A percentile compares a stretch with the other conserved stretches of the same genome.
phyloP scores from a whole-genome alignment of 2,329 filamentous ascomycete genomes.

The Sordariomycetes sp. region DNA sequence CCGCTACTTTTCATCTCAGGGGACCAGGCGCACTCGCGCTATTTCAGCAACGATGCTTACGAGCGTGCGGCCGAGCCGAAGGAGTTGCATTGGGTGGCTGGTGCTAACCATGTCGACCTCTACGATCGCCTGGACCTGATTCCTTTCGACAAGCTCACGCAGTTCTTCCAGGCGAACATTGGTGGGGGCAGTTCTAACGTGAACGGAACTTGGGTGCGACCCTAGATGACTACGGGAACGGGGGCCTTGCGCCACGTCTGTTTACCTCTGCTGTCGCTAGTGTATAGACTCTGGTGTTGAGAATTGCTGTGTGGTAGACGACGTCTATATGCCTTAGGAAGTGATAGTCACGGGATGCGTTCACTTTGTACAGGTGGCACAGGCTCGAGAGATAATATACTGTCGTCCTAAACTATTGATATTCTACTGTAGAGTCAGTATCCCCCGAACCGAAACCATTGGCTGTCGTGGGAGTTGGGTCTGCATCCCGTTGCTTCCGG shows the following conservation, averaged over 20 bases:
- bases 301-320: conserved; percentile 4
- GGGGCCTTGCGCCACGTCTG: not conserved
- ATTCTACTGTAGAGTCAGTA: no score
- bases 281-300: not conserved
- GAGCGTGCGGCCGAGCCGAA: not conserved
- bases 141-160: not conserved
- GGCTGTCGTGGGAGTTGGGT: no score
- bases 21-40: not conserved
- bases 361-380: no score
- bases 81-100: not conserved
- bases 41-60: not conserved
- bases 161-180: not conserved
- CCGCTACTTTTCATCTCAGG: not conserved
- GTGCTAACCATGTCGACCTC: not conserved
- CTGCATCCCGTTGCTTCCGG: no score
- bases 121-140: not conserved
- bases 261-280: not conserved
- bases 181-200: not conserved
- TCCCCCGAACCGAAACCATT: no score
- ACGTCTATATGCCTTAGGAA: no score
- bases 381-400: no score
- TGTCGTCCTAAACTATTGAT: no score
- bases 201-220: not conserved
- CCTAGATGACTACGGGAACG: not conserved
- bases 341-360: no score